Percentiles rank a stretch among this genome's conserved stretches.
phyloP scores from a whole-genome alignment of 192 early-diverging fungal genomes.

The Coemansia sp. region DNA sequence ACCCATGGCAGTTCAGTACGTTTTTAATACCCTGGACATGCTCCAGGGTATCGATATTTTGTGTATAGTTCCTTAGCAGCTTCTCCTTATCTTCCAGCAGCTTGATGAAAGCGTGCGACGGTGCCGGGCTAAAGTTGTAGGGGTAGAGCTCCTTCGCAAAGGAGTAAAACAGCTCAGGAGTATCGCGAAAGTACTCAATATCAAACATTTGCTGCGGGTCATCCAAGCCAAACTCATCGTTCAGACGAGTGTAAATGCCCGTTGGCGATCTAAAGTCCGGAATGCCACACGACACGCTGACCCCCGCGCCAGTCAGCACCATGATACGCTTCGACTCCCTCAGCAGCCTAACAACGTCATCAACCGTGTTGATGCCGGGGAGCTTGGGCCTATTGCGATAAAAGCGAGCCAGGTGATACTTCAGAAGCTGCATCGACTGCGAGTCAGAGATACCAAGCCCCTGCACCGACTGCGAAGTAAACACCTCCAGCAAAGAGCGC shows the following conservation, averaged over 20 bases:
- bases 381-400: constrained; percentile 58
- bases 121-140: constrained; percentile 81
- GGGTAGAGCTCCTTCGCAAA: constrained; percentile 93
- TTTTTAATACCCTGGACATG: constrained; percentile 76
- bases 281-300: constrained; percentile 87
- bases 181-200: constrained; percentile 81
- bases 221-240: constrained; percentile 83
- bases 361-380: constrained; percentile 57
- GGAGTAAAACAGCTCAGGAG: constrained; percentile 92
- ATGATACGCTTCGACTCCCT: constrained; percentile 68
- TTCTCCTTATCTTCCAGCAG: constrained; percentile 81
- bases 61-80: constrained; percentile 92
- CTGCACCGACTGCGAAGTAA: constrained; percentile 50
- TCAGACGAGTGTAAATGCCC: constrained; percentile 85
- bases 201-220: constrained; percentile 98
- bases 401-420: constrained; percentile 56
- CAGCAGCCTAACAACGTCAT: constrained; percentile 65
- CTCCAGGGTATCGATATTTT: constrained; percentile 97
- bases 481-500: constrained; percentile 63
- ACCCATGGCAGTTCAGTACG: constrained; percentile 91
- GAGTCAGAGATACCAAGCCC: constrained; percentile 50
- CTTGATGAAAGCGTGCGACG: constrained; percentile 86
- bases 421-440: constrained; percentile 61
- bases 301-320: constrained; percentile 89
- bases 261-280: constrained; percentile 94